Base-by-base conservation (phyloP, 106 monocot genomes). In the Xerophyta viscosa region DNA sequence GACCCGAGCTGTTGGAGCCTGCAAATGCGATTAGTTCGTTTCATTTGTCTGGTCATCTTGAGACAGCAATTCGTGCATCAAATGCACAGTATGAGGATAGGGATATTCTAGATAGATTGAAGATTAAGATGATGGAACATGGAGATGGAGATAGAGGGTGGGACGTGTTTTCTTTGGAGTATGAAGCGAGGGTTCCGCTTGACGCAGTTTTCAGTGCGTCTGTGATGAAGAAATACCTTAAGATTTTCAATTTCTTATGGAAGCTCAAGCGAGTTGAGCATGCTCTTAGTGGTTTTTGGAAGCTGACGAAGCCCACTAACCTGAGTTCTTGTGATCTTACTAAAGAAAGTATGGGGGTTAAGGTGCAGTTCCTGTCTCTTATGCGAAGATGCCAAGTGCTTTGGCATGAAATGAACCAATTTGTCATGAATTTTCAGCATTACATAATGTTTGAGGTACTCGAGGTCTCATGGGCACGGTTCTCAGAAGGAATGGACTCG, bases 401-500 rank as follows among this genome's bases (percentile, higher is more conserved):
- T 1, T 86, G 86, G 82, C 86, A 86, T 62, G 90, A 98, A 64
- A 98, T 98, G 98, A 98, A 90, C 46, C 98, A 98, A 67, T 98
- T 98, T 43, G 68, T 98, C 11, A 86, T 78, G 48, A 90, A 98
- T 46, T 85, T 98, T 41, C 90, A 98, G 46, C 75, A 80, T 47
- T 98, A 98, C 55, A 83, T 98, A 25, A 98, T 98, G 98, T 90
- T 98, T 77, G 90, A 98, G 64, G 98, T 98, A 37, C 82, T 90
- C 53, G 98, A 98, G 46, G 77, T 86, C 20, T 90, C 98, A 17
- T 98, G 98, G 98, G 85, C 82, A 28, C 66, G 54, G 20, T 98
- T 98, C 48, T 77, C 68, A 2, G 82, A 98, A 27, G 98, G 85
- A 67, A 98, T 98, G 98, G 79, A 98, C 67, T 49, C 72, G 13